Base-by-base conservation (phyloP, 208 protist species). In the Eutreptiella sp. region DNA sequence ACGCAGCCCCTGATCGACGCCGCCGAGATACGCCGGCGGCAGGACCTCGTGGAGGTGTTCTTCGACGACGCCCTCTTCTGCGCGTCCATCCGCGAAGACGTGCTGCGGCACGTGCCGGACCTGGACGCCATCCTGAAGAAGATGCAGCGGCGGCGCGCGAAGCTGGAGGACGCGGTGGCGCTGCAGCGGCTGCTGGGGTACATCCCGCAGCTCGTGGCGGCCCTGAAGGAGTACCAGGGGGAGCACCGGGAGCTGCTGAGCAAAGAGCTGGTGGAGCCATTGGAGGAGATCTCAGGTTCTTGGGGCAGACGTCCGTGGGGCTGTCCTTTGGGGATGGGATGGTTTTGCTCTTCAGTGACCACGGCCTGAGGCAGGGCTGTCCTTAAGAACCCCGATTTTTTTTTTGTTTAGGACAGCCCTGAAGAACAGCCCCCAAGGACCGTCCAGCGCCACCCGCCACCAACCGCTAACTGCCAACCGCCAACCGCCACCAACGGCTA, bases 1-100 rank as follows among this genome's bases (percentile, higher is more conserved):
- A 91, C 94, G 39, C 94, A 98, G 83, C 95, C 95, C 4, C 70
- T 98, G 14, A 73, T 93, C 19, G 82, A 89, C 50, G 60, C 72
- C 0, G 80, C 87, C 0, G 79, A 90, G 28, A 98, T 99, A 63
- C 77, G 84, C 38, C 72, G 87, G 66, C 81, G 95, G 35, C 83
- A 89, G 3, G 79, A 92, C 38, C 80, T 98, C 55, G 90, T 97
- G 23, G 78, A 94, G 46, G 57, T 87, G 4, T 94, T 98, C 42
- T 46, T 89, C 0, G 76, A 96, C 38, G 86, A 83, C 61, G 66
- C 79, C 0, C 75, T 80, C 23, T 47, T 96, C 19, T 77, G 91
- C n/a, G 75, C 92, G 63, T 66, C 77, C 39, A 59, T 94, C 32
- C 47, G 78, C 38, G 71, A 53, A 1, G 77, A 91, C 35, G 81